Percentiles rank a stretch among this genome's conserved stretches.
These are phyloP conservation scores for Cladophialophora yegresii DNA, from an alignment of 2,329 filamentous ascomycete genomes.

Conservation along the genomic window DNA sequence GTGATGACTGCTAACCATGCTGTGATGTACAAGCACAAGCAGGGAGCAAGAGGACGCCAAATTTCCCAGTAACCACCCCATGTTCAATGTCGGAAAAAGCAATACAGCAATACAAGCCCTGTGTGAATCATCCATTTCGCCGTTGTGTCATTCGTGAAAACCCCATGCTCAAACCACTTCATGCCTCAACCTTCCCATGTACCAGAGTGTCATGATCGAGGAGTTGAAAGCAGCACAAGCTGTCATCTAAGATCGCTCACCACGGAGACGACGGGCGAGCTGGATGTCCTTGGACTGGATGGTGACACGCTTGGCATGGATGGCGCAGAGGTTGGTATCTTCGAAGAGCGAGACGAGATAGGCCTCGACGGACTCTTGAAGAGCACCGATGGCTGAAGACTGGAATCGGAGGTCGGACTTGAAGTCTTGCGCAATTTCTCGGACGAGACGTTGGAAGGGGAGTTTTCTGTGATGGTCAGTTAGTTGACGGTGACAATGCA, in stretches of 20 bases:
- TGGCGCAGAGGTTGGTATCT: slow-evolving; percentile 97
- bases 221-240: slow-evolving; percentile 21
- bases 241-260: slow-evolving; percentile 74
- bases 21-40: slow-evolving; percentile 32
- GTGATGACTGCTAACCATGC: slow-evolving; percentile 28
- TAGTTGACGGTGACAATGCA: slow-evolving; percentile 76
- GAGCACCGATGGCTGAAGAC: slow-evolving; percentile 92
- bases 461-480: slow-evolving; percentile 94
- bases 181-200: slow-evolving; percentile 26
- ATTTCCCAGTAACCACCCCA: slow-evolving; percentile 27
- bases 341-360: slow-evolving; percentile 98
- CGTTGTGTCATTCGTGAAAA: slow-evolving; percentile 32
- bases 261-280: slow-evolving; percentile 90
- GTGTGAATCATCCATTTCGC: slow-evolving; percentile 35
- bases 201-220: slow-evolving; percentile 15
- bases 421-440: slow-evolving; percentile 95
- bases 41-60: slow-evolving; percentile 30
- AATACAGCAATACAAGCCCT: slow-evolving; percentile 29
- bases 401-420: slow-evolving; percentile 97
- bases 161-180: slow-evolving; percentile 27
- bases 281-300: slow-evolving; percentile 95
- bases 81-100: slow-evolving; percentile 26
- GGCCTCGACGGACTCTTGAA: slow-evolving; percentile 98
- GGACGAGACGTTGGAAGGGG: slow-evolving; percentile 94
- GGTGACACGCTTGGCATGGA: slow-evolving; percentile 98